Evolutionary conservation across 257 asterid genomes (phyloP).

Genomic region (Voacanga thouarsii): DNA sequence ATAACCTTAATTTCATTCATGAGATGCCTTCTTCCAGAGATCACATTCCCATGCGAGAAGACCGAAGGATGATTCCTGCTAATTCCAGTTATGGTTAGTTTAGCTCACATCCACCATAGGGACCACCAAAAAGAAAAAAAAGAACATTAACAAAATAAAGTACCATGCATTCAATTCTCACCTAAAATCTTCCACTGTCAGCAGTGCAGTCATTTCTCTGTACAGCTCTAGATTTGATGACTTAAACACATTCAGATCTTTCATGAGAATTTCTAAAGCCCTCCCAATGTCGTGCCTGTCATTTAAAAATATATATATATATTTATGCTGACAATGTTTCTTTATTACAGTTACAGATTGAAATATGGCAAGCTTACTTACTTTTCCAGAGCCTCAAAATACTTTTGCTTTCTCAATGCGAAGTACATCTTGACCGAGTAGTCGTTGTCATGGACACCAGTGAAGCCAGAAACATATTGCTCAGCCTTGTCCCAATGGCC

Average conservation of each 20-base stretch:
- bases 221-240: constrained; percentile 50
- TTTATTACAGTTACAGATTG: not conserved
- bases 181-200: constrained; percentile 69
- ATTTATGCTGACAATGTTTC: not conserved
- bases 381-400: constrained; percentile 76
- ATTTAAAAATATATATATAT: constrained; percentile 7
- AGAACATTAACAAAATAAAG: not conserved
- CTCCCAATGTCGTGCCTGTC: constrained; percentile 45
- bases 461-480: constrained; percentile 57
- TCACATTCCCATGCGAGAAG: constrained; percentile 49
- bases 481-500: constrained; percentile 64
- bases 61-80: constrained; percentile 56
- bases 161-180: constrained; percentile 18
- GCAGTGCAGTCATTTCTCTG: constrained; percentile 58
- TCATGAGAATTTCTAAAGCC: constrained; percentile 62
- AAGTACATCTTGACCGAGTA: constrained; percentile 61
- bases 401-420: constrained; percentile 77
- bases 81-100: not conserved
- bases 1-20: constrained; percentile 37
- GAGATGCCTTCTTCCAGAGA: constrained; percentile 48
- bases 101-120: constrained; percentile 4
- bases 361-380: constrained; percentile 27
- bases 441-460: constrained; percentile 41
- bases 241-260: constrained; percentile 63
- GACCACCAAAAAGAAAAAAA: not conserved